A percentile compares a stretch with the other conserved stretches of the same genome.
Evolutionary conservation across 2,329 filamentous ascomycete species (phyloP).

Genomic region (Aspergillus proliferans): DNA sequence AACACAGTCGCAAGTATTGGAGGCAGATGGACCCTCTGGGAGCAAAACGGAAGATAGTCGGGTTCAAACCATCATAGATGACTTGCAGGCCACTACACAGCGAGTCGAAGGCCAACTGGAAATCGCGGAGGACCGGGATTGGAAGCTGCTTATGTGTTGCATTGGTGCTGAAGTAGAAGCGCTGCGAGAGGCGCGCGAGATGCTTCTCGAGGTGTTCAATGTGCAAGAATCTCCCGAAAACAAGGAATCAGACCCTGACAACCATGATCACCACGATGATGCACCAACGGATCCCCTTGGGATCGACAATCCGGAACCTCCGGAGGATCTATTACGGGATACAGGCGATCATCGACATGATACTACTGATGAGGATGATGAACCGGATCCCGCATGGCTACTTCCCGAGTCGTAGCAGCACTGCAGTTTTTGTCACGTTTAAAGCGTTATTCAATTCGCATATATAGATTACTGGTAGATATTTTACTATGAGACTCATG

Average conservation of each 20-base stretch:
- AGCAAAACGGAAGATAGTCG: constrained; percentile 17
- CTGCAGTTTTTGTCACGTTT: no score
- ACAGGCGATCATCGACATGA: constrained; percentile 14
- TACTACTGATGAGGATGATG: constrained; percentile 32
- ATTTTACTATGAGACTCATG: no score
- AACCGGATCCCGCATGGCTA: constrained; percentile 40
- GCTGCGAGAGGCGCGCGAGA: constrained; percentile 32
- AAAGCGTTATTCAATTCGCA: no score
- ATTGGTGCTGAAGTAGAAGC: constrained; percentile 59
- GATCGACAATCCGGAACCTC: constrained; percentile 29
- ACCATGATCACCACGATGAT: constrained; percentile 5
- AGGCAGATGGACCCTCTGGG: constrained; percentile 6
- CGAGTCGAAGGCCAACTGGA: constrained; percentile 46
- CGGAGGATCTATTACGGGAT: constrained; percentile 32
- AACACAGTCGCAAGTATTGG: constrained; percentile 14
- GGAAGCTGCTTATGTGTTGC: constrained; percentile 57
- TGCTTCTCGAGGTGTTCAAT: constrained; percentile 32
- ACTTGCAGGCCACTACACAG: constrained; percentile 43
- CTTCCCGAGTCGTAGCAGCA: constrained; percentile 23
- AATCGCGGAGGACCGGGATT: constrained; percentile 48
- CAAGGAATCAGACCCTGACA: background rate
- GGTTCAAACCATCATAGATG: constrained; percentile 31
- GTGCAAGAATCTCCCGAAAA: constrained; percentile 11
- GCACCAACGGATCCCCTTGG: constrained; percentile 14
- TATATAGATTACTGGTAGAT: no score